These are phyloP conservation scores for Saccharum officinarum DNA, from an alignment of 176 grass and related monocot genomes.

Conservation along the genomic window DNA sequence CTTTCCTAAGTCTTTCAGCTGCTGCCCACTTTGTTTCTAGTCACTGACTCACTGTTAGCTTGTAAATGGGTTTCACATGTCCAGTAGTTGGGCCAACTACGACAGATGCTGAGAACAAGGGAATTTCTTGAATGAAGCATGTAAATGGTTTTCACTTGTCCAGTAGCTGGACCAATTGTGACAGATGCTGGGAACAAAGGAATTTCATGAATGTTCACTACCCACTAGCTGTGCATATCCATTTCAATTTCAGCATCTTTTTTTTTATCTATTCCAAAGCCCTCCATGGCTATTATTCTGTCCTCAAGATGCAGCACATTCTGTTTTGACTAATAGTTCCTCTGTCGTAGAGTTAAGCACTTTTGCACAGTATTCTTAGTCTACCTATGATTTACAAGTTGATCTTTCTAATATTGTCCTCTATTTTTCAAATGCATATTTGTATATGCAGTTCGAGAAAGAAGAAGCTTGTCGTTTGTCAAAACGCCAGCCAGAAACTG, in stretches of 20 bases:
- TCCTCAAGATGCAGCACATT: background rate
- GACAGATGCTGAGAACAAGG: slow-evolving; percentile 16
- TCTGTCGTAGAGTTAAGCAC: background rate
- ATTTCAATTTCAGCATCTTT: slow-evolving; percentile 14
- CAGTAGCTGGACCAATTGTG: background rate
- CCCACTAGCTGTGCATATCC: background rate
- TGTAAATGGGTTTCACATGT: background rate
- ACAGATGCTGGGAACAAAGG: slow-evolving; percentile 17
- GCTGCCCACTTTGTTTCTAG: background rate
- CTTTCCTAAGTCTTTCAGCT: background rate
- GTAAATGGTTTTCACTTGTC: background rate
- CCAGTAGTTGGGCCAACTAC: background rate
- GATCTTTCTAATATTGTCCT: background rate
- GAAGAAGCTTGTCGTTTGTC: slow-evolving; percentile 66
- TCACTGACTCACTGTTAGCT: slow-evolving; percentile 22
- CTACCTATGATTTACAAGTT: background rate
- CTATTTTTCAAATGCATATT: slow-evolving; percentile 15
- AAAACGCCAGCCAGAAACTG: slow-evolving; percentile 68
- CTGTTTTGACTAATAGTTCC: background rate
- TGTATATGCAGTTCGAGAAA: slow-evolving; percentile 66
- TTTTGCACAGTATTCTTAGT: background rate
- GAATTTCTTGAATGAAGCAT: slow-evolving; percentile 5
- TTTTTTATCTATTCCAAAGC: slow-evolving; percentile 20
- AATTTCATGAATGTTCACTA: slow-evolving; percentile 11
- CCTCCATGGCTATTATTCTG: slow-evolving; percentile 14